Evolutionary conservation across 108 stramenopile species (phyloP).

Genomic region (Stephanodiscus minutulus): DNA sequence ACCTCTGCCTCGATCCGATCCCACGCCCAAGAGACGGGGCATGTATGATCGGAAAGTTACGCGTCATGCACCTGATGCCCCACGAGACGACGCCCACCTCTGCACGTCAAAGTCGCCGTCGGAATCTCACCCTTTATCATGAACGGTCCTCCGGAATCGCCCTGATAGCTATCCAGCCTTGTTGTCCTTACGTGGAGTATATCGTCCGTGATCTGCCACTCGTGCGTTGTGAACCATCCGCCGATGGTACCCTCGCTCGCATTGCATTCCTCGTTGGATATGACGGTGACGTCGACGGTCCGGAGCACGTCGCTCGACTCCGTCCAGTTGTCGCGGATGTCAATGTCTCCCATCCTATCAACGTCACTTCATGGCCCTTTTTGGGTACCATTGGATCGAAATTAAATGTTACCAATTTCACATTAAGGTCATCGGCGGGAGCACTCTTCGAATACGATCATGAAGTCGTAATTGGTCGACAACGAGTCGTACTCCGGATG

Average conservation of each 20-base stretch:
- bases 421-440: not conserved
- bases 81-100: conserved; percentile 32
- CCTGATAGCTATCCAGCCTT: conserved; percentile 45
- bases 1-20: conserved; percentile 60
- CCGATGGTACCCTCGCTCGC: not conserved
- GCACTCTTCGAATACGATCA: conserved; percentile 13
- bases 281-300: not conserved
- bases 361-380: conserved; percentile 34
- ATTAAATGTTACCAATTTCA: conserved; percentile 30
- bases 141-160: conserved; percentile 54
- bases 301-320: conserved; percentile 1
- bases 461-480: conserved; percentile 32
- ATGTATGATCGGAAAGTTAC: conserved; percentile 49
- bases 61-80: conserved; percentile 7
- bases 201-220: conserved; percentile 35
- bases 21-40: conserved; percentile 41
- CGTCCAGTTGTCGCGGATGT: not conserved
- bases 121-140: conserved; percentile 20
- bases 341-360: conserved; percentile 54
- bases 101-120: conserved; percentile 30
- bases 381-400: conserved; percentile 32
- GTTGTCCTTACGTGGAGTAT: conserved; percentile 56
- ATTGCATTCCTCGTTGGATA: conserved; percentile 2
- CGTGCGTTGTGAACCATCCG: conserved; percentile 23
- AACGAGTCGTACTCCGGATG: conserved; percentile 23